These are phyloP conservation scores for Microascus cirrosus DNA, from an alignment of 2,329 filamentous ascomycete genomes.

Conservation along the genomic window DNA sequence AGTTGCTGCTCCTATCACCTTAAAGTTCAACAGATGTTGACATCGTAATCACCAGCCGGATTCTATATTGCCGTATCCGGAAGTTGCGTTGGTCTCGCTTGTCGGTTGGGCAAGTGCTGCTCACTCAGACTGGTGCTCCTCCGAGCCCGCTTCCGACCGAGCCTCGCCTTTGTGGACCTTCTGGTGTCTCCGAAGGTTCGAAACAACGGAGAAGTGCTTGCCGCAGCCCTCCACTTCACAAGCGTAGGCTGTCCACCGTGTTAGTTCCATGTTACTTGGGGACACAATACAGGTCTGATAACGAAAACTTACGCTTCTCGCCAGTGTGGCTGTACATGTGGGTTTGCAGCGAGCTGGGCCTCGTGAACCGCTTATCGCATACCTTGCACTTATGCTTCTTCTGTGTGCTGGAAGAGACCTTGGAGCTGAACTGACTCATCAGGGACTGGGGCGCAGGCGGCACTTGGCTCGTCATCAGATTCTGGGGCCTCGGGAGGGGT, in stretches of 20 bases:
- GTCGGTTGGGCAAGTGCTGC: not conserved
- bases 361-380: conserved; percentile 93
- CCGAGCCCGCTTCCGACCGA: conserved; percentile 51
- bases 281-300: not conserved
- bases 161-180: conserved; percentile 86
- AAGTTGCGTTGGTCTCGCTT: not conserved
- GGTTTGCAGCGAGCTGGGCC: conserved; percentile 87
- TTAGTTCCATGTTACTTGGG: conserved; percentile 1
- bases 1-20: not conserved
- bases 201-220: conserved; percentile 93
- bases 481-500: conserved; percentile 71
- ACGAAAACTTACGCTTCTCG: conserved; percentile 73
- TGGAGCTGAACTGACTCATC: conserved; percentile 98
- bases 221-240: conserved; percentile 94
- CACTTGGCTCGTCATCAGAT: conserved; percentile 45
- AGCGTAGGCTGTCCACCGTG: conserved; percentile 57
- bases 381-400: conserved; percentile 99
- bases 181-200: conserved; percentile 84
- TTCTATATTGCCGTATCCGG: not conserved
- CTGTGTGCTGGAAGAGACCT: conserved; percentile 87
- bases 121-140: conserved; percentile 51
- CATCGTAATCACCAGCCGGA: not conserved
- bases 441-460: conserved; percentile 88
- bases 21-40: not conserved
- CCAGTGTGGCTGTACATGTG: conserved; percentile 99